Evolutionary conservation across 2,329 filamentous ascomycete species (phyloP).

Genomic region (Aspergillus niger): DNA sequence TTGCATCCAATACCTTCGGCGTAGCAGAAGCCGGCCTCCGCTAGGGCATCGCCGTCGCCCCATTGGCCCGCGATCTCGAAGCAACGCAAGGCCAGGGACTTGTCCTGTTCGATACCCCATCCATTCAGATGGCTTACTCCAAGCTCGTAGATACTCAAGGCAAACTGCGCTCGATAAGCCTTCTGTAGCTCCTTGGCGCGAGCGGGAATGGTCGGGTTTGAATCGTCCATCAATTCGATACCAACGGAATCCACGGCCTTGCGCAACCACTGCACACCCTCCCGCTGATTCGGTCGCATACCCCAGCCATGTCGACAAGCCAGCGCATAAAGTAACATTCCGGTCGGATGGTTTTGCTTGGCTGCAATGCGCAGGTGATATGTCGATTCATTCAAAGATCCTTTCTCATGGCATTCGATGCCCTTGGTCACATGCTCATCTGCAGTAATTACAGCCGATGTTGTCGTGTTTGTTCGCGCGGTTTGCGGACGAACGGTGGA

Average conservation of each 20-base stretch:
- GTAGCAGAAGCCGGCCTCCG: conserved; percentile 95
- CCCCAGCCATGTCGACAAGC: conserved; percentile 97
- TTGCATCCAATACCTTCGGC: conserved; percentile 90
- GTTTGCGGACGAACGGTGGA: conserved; percentile 58
- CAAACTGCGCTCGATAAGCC: conserved; percentile 88
- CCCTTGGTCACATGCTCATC: conserved; percentile 91
- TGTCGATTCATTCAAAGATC: conserved; percentile 87
- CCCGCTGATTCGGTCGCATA: conserved; percentile 86
- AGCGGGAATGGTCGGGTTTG: conserved; percentile 54
- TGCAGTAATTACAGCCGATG: conserved; percentile 44
- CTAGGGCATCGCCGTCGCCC: conserved; percentile 92
- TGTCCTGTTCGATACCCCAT: conserved; percentile 95
- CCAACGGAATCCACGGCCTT: conserved; percentile 85
- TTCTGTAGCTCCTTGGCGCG: conserved; percentile 68
- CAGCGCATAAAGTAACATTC: conserved; percentile 93
- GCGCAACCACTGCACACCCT: conserved; percentile 88
- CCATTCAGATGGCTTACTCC: conserved; percentile 97
- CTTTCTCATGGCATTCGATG: conserved; percentile 85
- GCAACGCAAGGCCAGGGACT: conserved; percentile 80
- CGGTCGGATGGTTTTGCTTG: conserved; percentile 80
- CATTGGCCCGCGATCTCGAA: conserved; percentile 96
- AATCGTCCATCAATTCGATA: conserved; percentile 77
- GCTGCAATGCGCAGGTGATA: conserved; percentile 93
- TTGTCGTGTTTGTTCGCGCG: conserved; percentile 29
- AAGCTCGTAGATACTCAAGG: conserved; percentile 91